Base-by-base conservation (phyloP, 106 monocot species). In the Allium cepa region DNA sequence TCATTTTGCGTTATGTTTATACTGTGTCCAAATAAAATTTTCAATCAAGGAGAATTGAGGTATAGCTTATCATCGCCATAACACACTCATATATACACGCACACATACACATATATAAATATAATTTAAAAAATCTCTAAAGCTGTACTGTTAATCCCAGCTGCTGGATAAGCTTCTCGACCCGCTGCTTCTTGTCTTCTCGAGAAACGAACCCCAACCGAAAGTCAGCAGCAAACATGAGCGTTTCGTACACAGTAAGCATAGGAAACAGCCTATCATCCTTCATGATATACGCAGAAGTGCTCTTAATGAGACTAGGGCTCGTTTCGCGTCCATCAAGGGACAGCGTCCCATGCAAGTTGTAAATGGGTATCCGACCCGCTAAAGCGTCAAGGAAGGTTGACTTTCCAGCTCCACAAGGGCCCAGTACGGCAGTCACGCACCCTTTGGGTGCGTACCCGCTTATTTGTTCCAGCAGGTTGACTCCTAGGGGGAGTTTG, bases 181-280 rank as follows among this genome's bases (percentile, higher is more conserved):
- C 77, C 58, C 77, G 17, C 16, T 60, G 67, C 66, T 58, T 46
- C 82, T 82, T 82, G 13, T 82, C 67, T 1, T 59, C 48, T 4
- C 62, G 18, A 18, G 78, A 62, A 26, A 75, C 61, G 28, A 74
- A 72, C 56, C 78, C 78, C 28, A 82, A 67, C 8, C 82, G 78
- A 73, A 82, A 78, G 50, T 74, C 78, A 16, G 78, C 78, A n/a
- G 82, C 78, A 63, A 78, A 82, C 82, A 78, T 82, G 66, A 82
- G 71, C 8, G 82, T 82, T 67, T 82, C 82, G 61, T 78, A 74
- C 49, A 82, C 82, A 17, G 78, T 78, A 46, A 82, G 78, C 82
- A 82, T 82, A 11, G 82, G 82, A 66, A 82, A 82, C 55, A 82
- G 71, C 46, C 78, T 68, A 66, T 82, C 82, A 50, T 82, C 82